A percentile compares a stretch with the other conserved stretches of the same genome.
Evolutionary conservation across 805 yeast species (phyloP).

Genomic region (Brettanomyces bruxellensis): DNA sequence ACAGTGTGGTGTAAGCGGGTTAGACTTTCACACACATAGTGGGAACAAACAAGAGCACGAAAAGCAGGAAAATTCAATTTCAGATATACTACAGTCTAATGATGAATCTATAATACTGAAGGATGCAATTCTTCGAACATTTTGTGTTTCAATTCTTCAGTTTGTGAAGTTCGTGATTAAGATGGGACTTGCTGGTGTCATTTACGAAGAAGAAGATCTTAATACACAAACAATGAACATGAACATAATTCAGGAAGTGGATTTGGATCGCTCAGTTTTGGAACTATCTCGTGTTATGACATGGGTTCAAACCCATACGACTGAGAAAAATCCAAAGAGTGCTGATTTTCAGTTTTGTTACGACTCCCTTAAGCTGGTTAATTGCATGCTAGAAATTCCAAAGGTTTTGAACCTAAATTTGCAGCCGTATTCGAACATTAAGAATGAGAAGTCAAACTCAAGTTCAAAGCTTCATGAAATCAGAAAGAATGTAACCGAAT

Average conservation of each 20-base stretch:
- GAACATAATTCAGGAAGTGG: constrained; percentile 16
- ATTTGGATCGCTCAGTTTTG: constrained; percentile 9
- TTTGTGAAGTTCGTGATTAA: constrained; percentile 39
- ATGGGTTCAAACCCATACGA: constrained; percentile 17
- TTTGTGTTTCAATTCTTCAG: constrained; percentile 43
- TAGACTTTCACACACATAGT: constrained; percentile 1
- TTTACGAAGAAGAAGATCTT: constrained; percentile 70
- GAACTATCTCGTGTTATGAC: constrained; percentile 26
- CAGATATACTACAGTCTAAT: too few species aligned
- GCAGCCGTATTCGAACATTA: background rate
- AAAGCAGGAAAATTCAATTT: too few species aligned
- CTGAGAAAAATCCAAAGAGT: background rate
- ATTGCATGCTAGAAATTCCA: constrained; percentile 1
- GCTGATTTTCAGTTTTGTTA: background rate
- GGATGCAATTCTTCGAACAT: constrained; percentile 42
- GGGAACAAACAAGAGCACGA: too few species aligned
- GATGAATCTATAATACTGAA: constrained; percentile 13
- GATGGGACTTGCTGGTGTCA: constrained; percentile 46
- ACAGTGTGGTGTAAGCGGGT: constrained; percentile 4
- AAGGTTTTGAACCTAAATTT: background rate
- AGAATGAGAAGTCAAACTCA: background rate
- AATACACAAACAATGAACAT: constrained; percentile 55
- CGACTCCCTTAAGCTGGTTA: background rate
- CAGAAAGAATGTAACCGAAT: background rate
- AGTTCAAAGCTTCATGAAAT: background rate